Percentiles rank a stretch among this genome's conserved stretches.
These are phyloP conservation scores for Populus alba DNA, from an alignment of 345 rosid genomes.

Conservation along the genomic window DNA sequence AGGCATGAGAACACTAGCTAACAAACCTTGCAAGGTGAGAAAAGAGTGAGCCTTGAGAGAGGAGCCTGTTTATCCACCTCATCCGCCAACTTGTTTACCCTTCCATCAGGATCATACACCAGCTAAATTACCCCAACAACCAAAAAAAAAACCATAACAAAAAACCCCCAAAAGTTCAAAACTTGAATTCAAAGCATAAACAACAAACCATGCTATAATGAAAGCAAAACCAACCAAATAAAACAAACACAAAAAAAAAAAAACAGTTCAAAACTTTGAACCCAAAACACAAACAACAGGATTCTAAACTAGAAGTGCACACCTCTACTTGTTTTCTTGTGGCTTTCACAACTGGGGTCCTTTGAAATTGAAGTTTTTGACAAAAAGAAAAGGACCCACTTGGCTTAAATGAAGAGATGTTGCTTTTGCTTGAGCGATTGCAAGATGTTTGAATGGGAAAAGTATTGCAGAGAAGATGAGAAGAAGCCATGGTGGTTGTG, in stretches of 20 bases:
- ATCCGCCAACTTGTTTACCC: constrained; percentile 67
- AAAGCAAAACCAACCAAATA: neutral
- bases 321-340: constrained; percentile 63
- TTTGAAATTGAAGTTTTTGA: constrained; percentile 33
- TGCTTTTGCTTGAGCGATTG: constrained; percentile 30
- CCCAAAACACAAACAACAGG: neutral
- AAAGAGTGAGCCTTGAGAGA: constrained; percentile 81
- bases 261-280: neutral
- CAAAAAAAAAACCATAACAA: constrained; percentile 4
- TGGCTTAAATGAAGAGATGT: constrained; percentile 20
- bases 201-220: neutral
- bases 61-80: constrained; percentile 80
- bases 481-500: constrained; percentile 40
- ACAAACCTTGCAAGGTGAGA: constrained; percentile 95
- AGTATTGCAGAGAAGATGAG: constrained; percentile 47
- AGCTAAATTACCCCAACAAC: constrained; percentile 42
- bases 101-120: constrained; percentile 82
- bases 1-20: neutral
- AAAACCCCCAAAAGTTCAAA: neutral
- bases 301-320: neutral
- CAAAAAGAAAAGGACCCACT: constrained; percentile 21
- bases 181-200: neutral
- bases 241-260: neutral
- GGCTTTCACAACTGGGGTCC: constrained; percentile 44
- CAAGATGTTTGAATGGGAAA: constrained; percentile 22